phyloP scores from a whole-genome alignment of 129 eudicot species.

The Flaveria linearis region DNA sequence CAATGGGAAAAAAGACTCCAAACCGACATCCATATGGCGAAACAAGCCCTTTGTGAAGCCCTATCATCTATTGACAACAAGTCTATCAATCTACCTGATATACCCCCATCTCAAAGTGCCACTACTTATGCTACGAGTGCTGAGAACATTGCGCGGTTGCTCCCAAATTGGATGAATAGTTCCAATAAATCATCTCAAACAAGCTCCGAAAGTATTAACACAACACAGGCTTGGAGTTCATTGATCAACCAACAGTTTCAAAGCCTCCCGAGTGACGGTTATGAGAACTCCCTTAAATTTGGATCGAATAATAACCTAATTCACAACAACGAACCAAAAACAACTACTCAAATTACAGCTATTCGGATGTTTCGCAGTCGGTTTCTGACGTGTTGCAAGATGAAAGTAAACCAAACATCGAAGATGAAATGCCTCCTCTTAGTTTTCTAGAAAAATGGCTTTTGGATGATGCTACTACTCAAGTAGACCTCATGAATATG shows the following conservation, averaged over 20 bases:
- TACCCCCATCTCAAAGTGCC: slow-evolving; percentile 13
- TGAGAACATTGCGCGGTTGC: slow-evolving; percentile 57
- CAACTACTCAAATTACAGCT: slow-evolving; percentile 32
- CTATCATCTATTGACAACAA: slow-evolving; percentile 57
- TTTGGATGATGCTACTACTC: slow-evolving; percentile 69
- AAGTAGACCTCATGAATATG: slow-evolving; percentile 62
- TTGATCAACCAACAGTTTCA: slow-evolving; percentile 22
- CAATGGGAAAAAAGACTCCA: slow-evolving; percentile 82
- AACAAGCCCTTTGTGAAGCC: slow-evolving; percentile 71
- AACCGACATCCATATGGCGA: slow-evolving; percentile 68
- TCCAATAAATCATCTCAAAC: slow-evolving; percentile 43
- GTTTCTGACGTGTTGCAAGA: slow-evolving; percentile 47
- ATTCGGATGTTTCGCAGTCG: slow-evolving; percentile 39
- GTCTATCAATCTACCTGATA: slow-evolving; percentile 25
- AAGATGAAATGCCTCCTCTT: slow-evolving; percentile 53
- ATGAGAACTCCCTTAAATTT: slow-evolving; percentile 28
- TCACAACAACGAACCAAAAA: slow-evolving; percentile 12
- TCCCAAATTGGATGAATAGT: slow-evolving; percentile 55
- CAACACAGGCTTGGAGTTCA: not conserved
- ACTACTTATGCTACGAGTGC: slow-evolving; percentile 53
- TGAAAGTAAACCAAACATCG: slow-evolving; percentile 43
- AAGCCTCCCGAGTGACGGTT: slow-evolving; percentile 37
- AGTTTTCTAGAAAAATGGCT: slow-evolving; percentile 86
- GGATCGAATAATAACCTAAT: slow-evolving; percentile 19
- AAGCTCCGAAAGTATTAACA: slow-evolving; percentile 40